Percentiles rank a stretch among this genome's conserved stretches.
These are phyloP conservation scores for Ottelia alismoides DNA, from an alignment of 106 monocot species.

Conservation along the genomic window DNA sequence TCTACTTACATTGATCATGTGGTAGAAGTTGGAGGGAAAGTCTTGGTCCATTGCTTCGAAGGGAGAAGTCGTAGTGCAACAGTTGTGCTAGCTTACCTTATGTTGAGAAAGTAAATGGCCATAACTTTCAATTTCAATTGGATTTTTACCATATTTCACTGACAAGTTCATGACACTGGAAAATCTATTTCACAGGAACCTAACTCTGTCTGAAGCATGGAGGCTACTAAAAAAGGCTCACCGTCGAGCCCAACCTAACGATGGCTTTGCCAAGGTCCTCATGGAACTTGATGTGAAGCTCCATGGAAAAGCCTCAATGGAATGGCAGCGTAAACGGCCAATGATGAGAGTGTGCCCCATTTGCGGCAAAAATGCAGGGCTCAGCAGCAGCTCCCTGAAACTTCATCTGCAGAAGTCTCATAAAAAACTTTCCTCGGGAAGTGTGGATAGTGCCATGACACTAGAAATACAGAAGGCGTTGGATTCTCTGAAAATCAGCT, in stretches of 20 bases:
- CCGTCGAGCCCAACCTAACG: slow-evolving; percentile 79
- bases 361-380: slow-evolving; percentile 69
- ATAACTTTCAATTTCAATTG: no score
- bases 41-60: slow-evolving; percentile 95
- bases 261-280: slow-evolving; percentile 63
- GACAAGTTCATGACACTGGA: background rate
- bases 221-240: slow-evolving; percentile 58
- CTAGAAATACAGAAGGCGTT: slow-evolving; percentile 61
- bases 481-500: slow-evolving; percentile 28
- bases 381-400: slow-evolving; percentile 88
- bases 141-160: no score
- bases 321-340: slow-evolving; percentile 74
- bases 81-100: slow-evolving; percentile 68
- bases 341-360: slow-evolving; percentile 84
- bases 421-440: slow-evolving; percentile 53
- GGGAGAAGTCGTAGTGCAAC: slow-evolving; percentile 94
- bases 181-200: slow-evolving; percentile 22
- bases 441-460: slow-evolving; percentile 78
- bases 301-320: slow-evolving; percentile 70
- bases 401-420: slow-evolving; percentile 86
- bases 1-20: slow-evolving; percentile 61
- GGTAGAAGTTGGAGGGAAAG: slow-evolving; percentile 39
- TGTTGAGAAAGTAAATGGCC: slow-evolving; percentile 64
- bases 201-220: slow-evolving; percentile 67
- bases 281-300: slow-evolving; percentile 49